These are phyloP conservation scores for Penicillium sp. DNA, from an alignment of 2,329 filamentous ascomycete species.

Conservation along the genomic window DNA sequence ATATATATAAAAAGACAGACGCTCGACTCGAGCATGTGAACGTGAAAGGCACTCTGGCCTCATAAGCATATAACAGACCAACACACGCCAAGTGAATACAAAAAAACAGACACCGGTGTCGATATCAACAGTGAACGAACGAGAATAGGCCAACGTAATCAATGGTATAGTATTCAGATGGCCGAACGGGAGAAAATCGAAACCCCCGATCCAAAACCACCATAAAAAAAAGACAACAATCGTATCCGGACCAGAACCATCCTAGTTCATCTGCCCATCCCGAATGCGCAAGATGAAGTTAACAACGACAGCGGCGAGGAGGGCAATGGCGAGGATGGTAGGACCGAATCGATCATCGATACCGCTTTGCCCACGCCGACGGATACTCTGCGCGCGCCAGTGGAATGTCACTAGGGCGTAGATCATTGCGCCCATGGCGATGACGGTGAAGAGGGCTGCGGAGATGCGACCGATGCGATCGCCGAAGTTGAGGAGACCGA, in stretches of 20 bases:
- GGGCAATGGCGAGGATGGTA: constrained; percentile 80
- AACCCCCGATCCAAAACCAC: background rate
- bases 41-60: background rate
- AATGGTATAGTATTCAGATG: background rate
- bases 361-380: constrained; percentile 85
- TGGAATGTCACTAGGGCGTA: constrained; percentile 96
- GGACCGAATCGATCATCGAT: constrained; percentile 97
- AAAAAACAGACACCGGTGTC: background rate
- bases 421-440: constrained; percentile 92
- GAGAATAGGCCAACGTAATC: background rate
- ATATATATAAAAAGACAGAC: background rate
- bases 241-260: background rate
- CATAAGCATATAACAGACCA: constrained; percentile 8
- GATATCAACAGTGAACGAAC: background rate
- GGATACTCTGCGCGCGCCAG: constrained; percentile 91
- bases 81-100: constrained; percentile 2
- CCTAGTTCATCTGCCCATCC: constrained; percentile 26
- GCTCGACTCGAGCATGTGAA: constrained; percentile 4
- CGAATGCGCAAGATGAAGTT: constrained; percentile 79
- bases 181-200: background rate
- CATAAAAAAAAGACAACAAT: background rate
- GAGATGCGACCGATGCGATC: constrained; percentile 92
- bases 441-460: constrained; percentile 87
- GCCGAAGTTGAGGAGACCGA: constrained; percentile 97
- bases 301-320: constrained; percentile 86